phyloP scores from a whole-genome alignment of 2,329 filamentous ascomycete species.

The Coleophoma cylindrospora region DNA sequence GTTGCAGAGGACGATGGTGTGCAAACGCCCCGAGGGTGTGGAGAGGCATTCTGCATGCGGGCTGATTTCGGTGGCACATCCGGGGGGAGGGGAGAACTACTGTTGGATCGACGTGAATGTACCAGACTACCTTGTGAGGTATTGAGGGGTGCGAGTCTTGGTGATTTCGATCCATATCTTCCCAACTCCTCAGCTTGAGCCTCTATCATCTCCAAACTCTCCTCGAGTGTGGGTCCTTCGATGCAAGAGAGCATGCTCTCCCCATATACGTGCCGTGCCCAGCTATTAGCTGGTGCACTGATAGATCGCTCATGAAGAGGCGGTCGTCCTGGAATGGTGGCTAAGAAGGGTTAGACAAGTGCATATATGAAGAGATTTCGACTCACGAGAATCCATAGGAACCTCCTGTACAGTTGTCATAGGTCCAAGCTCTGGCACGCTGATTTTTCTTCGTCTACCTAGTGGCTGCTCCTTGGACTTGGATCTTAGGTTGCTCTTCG shows the following conservation, averaged over 20 bases:
- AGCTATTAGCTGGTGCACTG: conserved; percentile 50
- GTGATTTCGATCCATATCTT: conserved; percentile 13
- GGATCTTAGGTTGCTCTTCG: conserved; percentile 38
- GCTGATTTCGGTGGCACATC: conserved; percentile 31
- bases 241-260: conserved; percentile 27
- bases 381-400: conserved; percentile 66
- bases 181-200: too few relatives aligned
- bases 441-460: conserved; percentile 55
- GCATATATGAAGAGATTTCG: neutral
- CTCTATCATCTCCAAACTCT: conserved; percentile 24
- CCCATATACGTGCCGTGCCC: conserved; percentile 38
- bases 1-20: conserved; percentile 35
- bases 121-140: conserved; percentile 37
- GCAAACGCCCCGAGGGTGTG: conserved; percentile 34
- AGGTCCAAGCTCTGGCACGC: conserved; percentile 58
- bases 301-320: conserved; percentile 60
- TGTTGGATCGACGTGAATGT: conserved; percentile 23
- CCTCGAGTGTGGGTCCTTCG: conserved; percentile 27
- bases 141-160: conserved; percentile 46
- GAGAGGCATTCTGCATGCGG: conserved; percentile 40
- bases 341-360: conserved; percentile 30
- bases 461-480: conserved; percentile 54
- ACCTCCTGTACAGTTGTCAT: conserved; percentile 66
- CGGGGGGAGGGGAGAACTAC: conserved; percentile 29
- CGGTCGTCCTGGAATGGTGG: conserved; percentile 62